Conservation (phyloP, 108 stramenopile species). For the Pseudonitzschia multistriata region DNA sequence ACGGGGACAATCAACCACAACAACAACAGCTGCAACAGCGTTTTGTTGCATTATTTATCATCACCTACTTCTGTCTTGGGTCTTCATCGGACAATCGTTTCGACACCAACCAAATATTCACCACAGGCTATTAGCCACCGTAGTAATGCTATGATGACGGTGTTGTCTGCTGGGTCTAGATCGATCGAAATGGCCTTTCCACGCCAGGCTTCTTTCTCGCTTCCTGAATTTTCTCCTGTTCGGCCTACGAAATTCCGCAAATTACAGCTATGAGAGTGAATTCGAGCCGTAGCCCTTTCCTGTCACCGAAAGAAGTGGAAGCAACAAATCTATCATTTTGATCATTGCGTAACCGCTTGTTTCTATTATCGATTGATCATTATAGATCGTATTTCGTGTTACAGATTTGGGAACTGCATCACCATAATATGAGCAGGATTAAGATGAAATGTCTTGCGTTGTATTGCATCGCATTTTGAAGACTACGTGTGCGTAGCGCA, state of each 20-base stretch:
- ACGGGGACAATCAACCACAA: constrained; percentile 4
- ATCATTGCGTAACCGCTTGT: no score
- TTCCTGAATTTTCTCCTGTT: constrained; percentile 32
- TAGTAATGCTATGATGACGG: neutral
- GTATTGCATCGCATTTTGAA: no score
- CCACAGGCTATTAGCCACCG: neutral
- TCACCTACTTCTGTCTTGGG: constrained; percentile 4
- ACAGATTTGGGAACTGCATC: neutral
- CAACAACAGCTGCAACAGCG: constrained; percentile 14
- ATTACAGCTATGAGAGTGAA: neutral
- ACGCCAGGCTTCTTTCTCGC: neutral
- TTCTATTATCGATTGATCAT: neutral
- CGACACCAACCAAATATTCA: neutral
- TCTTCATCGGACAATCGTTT: neutral
- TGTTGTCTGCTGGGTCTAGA: neutral
- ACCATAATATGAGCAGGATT: no score
- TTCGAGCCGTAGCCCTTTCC: neutral
- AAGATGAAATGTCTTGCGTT: no score
- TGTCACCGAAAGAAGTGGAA: no score
- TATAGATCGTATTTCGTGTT: neutral
- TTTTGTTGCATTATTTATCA: neutral
- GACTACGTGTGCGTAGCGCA: no score
- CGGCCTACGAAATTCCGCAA: constrained; percentile 24
- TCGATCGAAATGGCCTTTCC: neutral
- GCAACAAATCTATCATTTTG: no score